Conservation (phyloP, 352 stramenopile genomes). For the Phytophthora cactorum region DNA sequence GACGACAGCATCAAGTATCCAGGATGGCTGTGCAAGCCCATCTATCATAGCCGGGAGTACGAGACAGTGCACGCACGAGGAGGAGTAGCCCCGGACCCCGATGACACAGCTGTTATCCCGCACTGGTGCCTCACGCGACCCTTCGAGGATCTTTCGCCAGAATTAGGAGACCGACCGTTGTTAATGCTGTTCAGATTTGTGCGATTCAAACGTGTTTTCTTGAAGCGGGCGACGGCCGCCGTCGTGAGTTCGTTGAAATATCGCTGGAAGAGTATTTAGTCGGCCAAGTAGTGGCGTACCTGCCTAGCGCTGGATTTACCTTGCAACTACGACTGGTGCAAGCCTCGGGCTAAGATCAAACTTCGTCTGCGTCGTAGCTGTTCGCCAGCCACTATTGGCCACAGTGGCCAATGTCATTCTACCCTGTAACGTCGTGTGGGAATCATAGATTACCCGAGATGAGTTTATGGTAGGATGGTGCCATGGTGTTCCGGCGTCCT, state of each 20-base stretch:
- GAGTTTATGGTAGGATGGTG: background rate
- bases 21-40: background rate
- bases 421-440: background rate
- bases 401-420: background rate
- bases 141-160: background rate
- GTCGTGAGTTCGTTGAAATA: background rate
- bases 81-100: background rate
- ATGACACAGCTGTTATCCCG: background rate
- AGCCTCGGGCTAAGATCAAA: background rate
- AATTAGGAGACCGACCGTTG: background rate
- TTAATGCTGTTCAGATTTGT: background rate
- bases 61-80: background rate
- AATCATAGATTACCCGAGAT: background rate
- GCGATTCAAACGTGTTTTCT: background rate
- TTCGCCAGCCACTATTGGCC: background rate
- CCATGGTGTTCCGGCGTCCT: background rate
- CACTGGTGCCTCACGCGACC: background rate
- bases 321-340: background rate
- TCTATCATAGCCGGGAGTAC: background rate
- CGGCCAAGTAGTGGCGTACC: background rate
- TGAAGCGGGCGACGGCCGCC: background rate
- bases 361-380: background rate
- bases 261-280: background rate
- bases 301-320: background rate
- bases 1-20: background rate